Evolutionary conservation across 1,139 yeast genomes (phyloP).

Genomic region (Magnusiomyces suaveolens): DNA sequence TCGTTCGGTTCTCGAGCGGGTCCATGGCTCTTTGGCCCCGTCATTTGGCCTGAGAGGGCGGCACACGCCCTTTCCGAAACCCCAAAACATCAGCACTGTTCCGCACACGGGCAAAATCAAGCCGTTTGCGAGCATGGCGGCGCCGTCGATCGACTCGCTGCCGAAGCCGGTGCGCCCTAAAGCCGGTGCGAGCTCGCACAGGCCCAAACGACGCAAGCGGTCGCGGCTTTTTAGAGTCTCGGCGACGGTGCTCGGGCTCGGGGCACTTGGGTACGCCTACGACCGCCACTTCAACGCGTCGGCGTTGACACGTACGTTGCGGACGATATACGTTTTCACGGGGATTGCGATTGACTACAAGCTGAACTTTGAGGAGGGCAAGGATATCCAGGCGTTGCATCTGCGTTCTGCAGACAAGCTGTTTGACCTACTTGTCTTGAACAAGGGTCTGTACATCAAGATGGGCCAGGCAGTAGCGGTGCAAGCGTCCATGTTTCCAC

Average conservation of each 20-base stretch:
- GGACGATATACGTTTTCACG: conserved; percentile 43
- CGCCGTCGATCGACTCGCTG: neutral
- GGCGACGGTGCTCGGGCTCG: neutral
- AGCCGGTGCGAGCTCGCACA: neutral
- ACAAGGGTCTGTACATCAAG: conserved; percentile 68
- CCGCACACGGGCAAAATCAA: neutral
- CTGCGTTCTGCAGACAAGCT: conserved; percentile 50
- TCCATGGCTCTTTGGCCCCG: too few relatives aligned
- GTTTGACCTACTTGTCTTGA: conserved; percentile 42
- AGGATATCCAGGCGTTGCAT: conserved; percentile 46
- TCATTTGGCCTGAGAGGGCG: too few relatives aligned
- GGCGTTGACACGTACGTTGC: conserved; percentile 42
- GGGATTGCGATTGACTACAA: conserved; percentile 55
- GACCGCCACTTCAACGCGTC: conserved; percentile 35
- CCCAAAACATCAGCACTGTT: neutral
- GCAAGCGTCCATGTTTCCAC: conserved; percentile 59
- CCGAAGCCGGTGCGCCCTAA: neutral
- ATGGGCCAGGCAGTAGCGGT: conserved; percentile 69
- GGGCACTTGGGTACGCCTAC: conserved; percentile 7
- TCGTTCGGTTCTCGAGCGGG: too few relatives aligned
- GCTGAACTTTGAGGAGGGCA: conserved; percentile 36
- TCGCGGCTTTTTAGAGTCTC: neutral
- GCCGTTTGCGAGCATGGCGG: neutral
- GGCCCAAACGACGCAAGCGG: neutral
- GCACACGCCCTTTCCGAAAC: too few relatives aligned